Base-by-base conservation (phyloP, 129 eudicot genomes). In the Helichrysum umbraculigerum region DNA sequence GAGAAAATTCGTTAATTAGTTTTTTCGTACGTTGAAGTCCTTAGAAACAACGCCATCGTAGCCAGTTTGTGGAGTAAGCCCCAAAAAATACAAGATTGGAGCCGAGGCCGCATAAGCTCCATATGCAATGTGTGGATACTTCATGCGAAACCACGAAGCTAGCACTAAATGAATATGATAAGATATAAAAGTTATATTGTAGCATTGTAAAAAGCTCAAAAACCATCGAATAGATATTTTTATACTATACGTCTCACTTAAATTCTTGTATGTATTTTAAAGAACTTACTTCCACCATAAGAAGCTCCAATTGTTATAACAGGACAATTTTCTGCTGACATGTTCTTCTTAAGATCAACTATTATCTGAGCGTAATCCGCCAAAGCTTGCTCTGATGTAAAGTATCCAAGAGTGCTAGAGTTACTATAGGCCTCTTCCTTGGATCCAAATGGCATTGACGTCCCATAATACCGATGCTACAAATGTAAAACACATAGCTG, bases 351-450 rank as follows among this genome's bases (percentile, higher is more conserved):
- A 22, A 85, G 50, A 57, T 85, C 82, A 20, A 64, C 12, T 50
- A 85, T 66, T 14, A 84, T 42, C 4, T 84, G 82, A 29, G 85
- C 88, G 17, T 78, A 85, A 75, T 85, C 83, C 0, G 86, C 83
- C 17, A 81, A 75, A 37, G 80, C 84, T 75, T 81, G 80, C 52
- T 74, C 84, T 11, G 76, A 60, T 33, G 47, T 81, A 61, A 81
- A 81, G 52, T 29, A 81, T 19, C 80, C 84, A 17, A 81, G 80
- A 67, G 84, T 81, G 67, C 65, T 75, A 17, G 72, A 54, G 19
- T 81, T 75, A 33, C 41, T 47, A 51, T 81, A 81, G 4, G 80
- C 80, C 58, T 81, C 80, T 0, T 75, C 80, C 47, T 51, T 5
- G 0, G 80, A 74, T 12, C 84, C 84, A 81, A 81, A 69, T 34